Evolutionary conservation across 257 asterid genomes (phyloP).

Genomic region (Nicotiana obtusifolia): DNA sequence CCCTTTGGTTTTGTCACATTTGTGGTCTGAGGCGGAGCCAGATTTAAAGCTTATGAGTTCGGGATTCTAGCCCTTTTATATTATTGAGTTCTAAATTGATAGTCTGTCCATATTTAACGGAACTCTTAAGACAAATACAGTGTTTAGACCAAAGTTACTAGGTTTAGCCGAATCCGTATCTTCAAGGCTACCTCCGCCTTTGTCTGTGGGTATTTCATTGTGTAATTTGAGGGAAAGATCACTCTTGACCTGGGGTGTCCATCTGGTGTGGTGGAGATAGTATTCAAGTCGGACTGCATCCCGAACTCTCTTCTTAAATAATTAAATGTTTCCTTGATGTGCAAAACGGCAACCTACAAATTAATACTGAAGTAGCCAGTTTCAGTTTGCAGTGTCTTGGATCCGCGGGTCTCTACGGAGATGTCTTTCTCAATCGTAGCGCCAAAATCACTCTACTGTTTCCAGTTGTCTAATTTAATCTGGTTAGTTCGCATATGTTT

Average conservation of each 20-base stretch:
- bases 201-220: not conserved
- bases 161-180: no score
- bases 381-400: not conserved
- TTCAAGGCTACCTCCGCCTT: not conserved
- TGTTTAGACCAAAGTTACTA: no score
- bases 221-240: not conserved
- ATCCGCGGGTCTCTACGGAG: not conserved
- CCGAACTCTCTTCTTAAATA: not conserved
- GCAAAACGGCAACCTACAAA: not conserved
- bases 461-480: not conserved
- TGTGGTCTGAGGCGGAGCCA: not conserved
- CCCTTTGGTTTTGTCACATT: not conserved
- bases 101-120: no score
- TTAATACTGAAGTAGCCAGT: not conserved
- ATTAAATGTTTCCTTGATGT: not conserved
- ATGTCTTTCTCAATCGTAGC: not conserved
- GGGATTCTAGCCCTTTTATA: no score
- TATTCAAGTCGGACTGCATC: not conserved
- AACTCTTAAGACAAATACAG: no score
- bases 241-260: not conserved
- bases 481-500: not conserved
- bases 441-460: not conserved
- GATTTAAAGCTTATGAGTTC: no score
- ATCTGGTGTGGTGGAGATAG: not conserved
- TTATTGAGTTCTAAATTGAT: no score